Evolutionary conservation across 2,329 filamentous ascomycete genomes (phyloP).

Genomic region (Diaporthe caulivora): DNA sequence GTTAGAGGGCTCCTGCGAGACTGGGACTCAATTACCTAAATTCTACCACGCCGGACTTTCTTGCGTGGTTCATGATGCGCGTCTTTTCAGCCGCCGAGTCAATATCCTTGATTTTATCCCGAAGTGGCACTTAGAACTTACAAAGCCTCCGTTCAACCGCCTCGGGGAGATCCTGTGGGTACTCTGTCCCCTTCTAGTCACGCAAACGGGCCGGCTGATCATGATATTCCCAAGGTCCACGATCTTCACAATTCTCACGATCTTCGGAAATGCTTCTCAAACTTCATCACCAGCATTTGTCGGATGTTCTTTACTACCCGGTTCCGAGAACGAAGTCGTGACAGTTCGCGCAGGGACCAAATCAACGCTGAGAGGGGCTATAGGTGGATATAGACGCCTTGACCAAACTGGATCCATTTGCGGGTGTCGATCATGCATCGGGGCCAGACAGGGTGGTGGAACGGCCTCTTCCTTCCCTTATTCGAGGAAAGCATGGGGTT

Average conservation of each 20-base stretch:
- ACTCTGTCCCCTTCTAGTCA: background rate
- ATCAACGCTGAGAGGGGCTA: background rate
- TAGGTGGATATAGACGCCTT: background rate
- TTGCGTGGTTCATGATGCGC: conserved; percentile 17
- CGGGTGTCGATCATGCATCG: background rate
- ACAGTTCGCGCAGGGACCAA: background rate
- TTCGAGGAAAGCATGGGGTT: background rate
- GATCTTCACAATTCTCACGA: background rate
- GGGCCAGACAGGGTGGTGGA: background rate
- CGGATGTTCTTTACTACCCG: background rate
- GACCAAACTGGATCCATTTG: background rate
- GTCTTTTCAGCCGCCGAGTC: background rate
- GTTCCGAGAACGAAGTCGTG: background rate
- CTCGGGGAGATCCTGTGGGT: background rate
- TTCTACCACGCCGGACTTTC: background rate
- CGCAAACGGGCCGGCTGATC: background rate
- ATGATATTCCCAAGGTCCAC: background rate
- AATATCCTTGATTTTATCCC: background rate
- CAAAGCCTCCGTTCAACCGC: background rate
- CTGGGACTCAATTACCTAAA: conserved; percentile 15
- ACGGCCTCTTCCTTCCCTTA: background rate
- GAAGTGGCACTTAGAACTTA: background rate
- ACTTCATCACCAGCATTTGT: background rate
- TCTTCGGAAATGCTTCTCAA: background rate
- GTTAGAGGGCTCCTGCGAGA: background rate